Evolutionary conservation across 2,329 filamentous ascomycete genomes (phyloP).

Genomic region (Colletotrichum lupini): DNA sequence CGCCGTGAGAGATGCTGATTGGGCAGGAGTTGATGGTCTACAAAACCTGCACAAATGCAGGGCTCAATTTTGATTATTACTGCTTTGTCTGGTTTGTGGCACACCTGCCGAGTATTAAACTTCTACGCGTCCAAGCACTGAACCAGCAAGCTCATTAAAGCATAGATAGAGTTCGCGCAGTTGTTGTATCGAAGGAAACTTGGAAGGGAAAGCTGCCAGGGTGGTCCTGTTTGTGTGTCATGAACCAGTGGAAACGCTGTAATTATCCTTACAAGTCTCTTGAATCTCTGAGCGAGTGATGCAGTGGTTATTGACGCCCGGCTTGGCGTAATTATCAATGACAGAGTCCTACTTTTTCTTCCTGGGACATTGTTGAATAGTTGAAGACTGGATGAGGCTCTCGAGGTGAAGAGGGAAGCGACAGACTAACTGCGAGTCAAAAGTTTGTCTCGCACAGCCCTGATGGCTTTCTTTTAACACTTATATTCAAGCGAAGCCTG

Average conservation of each 20-base stretch:
- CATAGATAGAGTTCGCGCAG: constrained; percentile 18
- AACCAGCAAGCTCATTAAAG: background rate
- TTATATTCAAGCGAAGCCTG: too few relatives aligned
- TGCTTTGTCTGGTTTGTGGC: background rate
- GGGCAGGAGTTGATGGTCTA: background rate
- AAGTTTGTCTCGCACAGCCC: too few relatives aligned
- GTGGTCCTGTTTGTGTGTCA: background rate
- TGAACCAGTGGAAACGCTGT: background rate
- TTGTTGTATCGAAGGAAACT: background rate
- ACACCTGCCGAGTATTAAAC: background rate
- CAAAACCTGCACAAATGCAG: background rate
- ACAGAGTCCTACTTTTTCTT: background rate
- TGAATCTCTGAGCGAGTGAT: background rate
- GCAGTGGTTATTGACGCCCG: background rate
- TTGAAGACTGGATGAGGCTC: too few relatives aligned
- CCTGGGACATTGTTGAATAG: background rate
- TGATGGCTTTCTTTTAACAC: too few relatives aligned
- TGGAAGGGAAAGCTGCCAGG: background rate
- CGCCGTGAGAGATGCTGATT: background rate
- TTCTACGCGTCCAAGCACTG: background rate
- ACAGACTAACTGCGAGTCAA: too few relatives aligned
- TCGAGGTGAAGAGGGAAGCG: too few relatives aligned
- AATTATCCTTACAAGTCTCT: background rate
- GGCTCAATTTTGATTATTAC: background rate
- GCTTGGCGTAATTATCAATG: background rate